Conservation (phyloP, 805 yeast genomes). For the Saccharomyces kudriavzevii region DNA sequence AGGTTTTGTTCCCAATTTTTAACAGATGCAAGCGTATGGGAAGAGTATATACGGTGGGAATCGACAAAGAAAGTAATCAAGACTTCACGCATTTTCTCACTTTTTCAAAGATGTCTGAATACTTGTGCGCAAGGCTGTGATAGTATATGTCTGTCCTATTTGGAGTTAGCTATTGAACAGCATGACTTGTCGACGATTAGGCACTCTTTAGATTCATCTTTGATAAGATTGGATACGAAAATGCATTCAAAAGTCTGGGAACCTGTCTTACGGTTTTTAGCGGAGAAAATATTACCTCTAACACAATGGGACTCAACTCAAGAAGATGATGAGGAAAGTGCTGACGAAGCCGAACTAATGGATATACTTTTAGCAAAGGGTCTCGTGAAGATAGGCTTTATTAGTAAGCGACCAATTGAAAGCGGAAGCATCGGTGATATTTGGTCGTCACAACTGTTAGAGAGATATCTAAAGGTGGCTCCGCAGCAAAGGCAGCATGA, state of each 20-base stretch:
- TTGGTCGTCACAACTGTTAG: constrained; percentile 22
- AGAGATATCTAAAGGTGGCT: constrained; percentile 19
- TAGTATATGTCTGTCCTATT: constrained; percentile 46
- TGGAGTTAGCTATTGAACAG: constrained; percentile 38
- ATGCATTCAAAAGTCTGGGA: constrained; percentile 24
- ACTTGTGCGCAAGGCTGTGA: constrained; percentile 27
- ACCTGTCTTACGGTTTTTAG: constrained; percentile 14
- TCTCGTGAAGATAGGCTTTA: neutral
- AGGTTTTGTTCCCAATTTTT: constrained; percentile 31
- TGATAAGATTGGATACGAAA: constrained; percentile 7
- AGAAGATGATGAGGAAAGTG: constrained; percentile 2
- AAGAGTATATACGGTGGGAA: constrained; percentile 35
- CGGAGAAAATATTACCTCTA: constrained; percentile 12
- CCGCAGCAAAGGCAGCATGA: constrained; percentile 8
- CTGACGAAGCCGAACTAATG: neutral
- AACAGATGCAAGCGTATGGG: constrained; percentile 16
- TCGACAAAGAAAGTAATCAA: constrained; percentile 36
- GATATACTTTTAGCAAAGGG: neutral
- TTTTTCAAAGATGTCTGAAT: constrained; percentile 42
- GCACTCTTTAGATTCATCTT: constrained; percentile 23
- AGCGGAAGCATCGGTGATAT: constrained; percentile 3
- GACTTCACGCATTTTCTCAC: constrained; percentile 9
- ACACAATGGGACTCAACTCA: constrained; percentile 3
- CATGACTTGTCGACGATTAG: constrained; percentile 28
- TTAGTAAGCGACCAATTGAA: neutral